These are phyloP conservation scores for Auriscalpium orientale DNA, from an alignment of 768 basidiomycete genomes.

Conservation along the genomic window DNA sequence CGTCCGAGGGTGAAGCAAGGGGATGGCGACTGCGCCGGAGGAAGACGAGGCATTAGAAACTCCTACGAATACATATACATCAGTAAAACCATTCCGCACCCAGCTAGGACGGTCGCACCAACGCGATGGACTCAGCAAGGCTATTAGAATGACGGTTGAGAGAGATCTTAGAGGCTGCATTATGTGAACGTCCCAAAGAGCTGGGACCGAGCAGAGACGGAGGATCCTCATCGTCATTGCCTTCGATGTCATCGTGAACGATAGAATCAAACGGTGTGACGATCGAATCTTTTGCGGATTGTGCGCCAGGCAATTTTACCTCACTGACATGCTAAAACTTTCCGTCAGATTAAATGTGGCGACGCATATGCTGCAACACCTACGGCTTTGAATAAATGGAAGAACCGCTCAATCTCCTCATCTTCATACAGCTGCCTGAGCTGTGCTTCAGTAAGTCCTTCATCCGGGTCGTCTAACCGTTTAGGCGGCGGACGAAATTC, in stretches of 20 bases:
- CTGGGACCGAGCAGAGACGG: too few species aligned
- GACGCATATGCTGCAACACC: constrained; percentile 15
- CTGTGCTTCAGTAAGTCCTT: constrained; percentile 40
- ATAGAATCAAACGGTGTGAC: background rate
- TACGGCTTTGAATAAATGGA: constrained; percentile 54
- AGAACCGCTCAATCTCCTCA: constrained; percentile 56
- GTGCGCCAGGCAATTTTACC: constrained; percentile 29
- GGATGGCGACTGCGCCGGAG: constrained; percentile 19
- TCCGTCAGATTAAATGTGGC: background rate
- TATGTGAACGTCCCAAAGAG: too few species aligned
- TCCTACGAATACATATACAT: background rate
- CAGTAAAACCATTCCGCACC: too few species aligned
- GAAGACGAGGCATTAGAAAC: constrained; percentile 33
- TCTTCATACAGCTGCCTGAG: constrained; percentile 54
- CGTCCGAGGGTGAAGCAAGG: constrained; percentile 49
- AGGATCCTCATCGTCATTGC: too few species aligned
- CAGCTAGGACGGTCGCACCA: too few species aligned
- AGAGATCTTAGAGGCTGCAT: too few species aligned
- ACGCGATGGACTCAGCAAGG: too few species aligned
- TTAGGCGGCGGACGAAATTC: background rate
- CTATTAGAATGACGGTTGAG: too few species aligned
- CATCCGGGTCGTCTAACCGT: background rate
- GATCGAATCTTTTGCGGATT: background rate
- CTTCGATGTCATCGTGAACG: background rate
- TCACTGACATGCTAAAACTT: constrained; percentile 49